A percentile compares a stretch with the other conserved stretches of the same genome.
Evolutionary conservation across 1,139 yeast species (phyloP).

Genomic region (Sugiyamaella paludigena): DNA sequence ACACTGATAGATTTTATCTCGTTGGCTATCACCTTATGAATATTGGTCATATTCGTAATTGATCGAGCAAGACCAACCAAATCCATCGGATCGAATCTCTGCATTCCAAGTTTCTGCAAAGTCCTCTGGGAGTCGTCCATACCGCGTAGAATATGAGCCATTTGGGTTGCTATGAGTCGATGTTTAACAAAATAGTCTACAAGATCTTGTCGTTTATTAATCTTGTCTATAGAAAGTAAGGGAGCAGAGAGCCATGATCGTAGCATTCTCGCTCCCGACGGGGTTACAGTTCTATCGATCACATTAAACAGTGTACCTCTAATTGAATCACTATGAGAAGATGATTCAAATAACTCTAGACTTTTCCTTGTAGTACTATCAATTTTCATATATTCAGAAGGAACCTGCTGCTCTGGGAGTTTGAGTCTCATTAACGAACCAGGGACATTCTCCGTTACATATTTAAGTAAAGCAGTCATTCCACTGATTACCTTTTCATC

Average conservation of each 20-base stretch:
- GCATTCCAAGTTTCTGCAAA: conserved; percentile 49
- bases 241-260: conserved; percentile 87
- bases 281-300: conserved; percentile 69
- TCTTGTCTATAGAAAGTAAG: conserved; percentile 54
- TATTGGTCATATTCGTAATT: conserved; percentile 32
- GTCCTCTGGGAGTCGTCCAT: conserved; percentile 54
- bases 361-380: conserved; percentile 83
- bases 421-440: conserved; percentile 49
- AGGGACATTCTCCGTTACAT: conserved; percentile 58
- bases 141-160: conserved; percentile 35
- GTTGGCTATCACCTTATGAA: conserved; percentile 16
- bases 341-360: conserved; percentile 61
- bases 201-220: conserved; percentile 58
- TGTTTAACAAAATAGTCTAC: conserved; percentile 54
- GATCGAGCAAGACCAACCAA: conserved; percentile 46
- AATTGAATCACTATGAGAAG: conserved; percentile 52
- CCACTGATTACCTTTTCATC: conserved; percentile 51
- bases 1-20: conserved; percentile 1
- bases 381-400: conserved; percentile 62
- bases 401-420: conserved; percentile 50
- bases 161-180: conserved; percentile 37
- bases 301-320: conserved; percentile 71
- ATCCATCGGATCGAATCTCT: conserved; percentile 47
- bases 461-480: conserved; percentile 54
- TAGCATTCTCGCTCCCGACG: conserved; percentile 75